Evolutionary conservation across 441 rosid genomes (phyloP).

Genomic region (Populus hybrid): DNA sequence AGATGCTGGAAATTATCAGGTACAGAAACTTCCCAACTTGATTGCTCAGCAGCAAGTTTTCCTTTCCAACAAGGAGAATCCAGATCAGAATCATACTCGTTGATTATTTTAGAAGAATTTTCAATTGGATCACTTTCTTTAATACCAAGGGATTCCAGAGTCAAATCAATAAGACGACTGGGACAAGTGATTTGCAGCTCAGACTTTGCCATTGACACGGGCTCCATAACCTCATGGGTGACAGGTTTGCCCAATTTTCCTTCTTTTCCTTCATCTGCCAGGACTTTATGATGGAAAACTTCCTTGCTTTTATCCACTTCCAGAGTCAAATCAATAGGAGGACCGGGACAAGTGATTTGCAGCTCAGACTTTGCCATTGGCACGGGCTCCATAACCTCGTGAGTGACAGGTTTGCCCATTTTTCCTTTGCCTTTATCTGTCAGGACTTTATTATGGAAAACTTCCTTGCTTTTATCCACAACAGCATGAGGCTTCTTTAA

Average conservation of each 20-base stretch:
- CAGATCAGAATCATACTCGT: conserved; percentile 35
- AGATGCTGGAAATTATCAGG: neutral
- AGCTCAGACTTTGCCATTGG: neutral
- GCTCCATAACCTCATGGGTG: neutral
- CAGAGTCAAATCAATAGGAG: neutral
- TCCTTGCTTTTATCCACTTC: conserved; percentile 14
- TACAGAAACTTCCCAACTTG: conserved; percentile 16
- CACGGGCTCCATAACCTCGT: neutral
- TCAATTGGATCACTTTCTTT: conserved; percentile 15
- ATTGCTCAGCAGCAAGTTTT: conserved; percentile 20
- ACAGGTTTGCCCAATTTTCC: neutral
- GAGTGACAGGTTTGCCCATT: neutral
- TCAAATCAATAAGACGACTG: neutral
- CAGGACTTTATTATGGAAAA: conserved; percentile 5
- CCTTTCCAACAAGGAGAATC: conserved; percentile 67
- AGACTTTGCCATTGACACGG: neutral
- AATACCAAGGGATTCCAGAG: neutral
- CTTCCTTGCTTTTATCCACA: conserved; percentile 16
- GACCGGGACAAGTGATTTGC: neutral
- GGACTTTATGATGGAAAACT: conserved; percentile 6
- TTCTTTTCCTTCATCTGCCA: neutral
- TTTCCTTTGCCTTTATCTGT: neutral
- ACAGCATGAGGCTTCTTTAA: conserved; percentile 13
- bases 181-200: neutral
- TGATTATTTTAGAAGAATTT: conserved; percentile 12